Percentiles rank a stretch among this genome's conserved stretches.
phyloP scores from a whole-genome alignment of 2,329 filamentous ascomycete species.

The Tolypocladium inflatum region DNA sequence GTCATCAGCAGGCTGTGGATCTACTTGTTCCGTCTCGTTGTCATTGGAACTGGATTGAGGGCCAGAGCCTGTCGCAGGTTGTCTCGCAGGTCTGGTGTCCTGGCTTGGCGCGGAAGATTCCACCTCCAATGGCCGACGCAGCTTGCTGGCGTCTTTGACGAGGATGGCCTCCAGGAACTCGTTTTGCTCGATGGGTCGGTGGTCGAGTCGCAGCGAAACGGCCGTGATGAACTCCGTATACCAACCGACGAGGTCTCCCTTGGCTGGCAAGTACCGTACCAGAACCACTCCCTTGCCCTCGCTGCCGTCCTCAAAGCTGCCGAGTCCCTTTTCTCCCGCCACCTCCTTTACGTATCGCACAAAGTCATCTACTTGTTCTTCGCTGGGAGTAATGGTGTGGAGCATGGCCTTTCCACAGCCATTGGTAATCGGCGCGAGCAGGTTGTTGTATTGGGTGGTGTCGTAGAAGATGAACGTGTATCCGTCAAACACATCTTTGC shows the following conservation, averaged over 20 bases:
- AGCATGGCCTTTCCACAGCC: conserved; percentile 76
- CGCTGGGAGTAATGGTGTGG: conserved; percentile 47
- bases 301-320: conserved; percentile 52
- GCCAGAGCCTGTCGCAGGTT: conserved; percentile 2
- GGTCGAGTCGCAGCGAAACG: conserved; percentile 64
- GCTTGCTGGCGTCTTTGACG: conserved; percentile 61
- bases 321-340: conserved; percentile 64
- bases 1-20: conserved; percentile 6
- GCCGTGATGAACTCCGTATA: conserved; percentile 57
- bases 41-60: conserved; percentile 2
- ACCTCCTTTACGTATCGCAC: conserved; percentile 66
- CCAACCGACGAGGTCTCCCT: conserved; percentile 51
- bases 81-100: conserved; percentile 1
- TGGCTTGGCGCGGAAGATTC: conserved; percentile 17
- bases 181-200: conserved; percentile 77
- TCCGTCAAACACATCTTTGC: conserved; percentile 69
- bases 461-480: conserved; percentile 88
- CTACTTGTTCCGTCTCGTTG: conserved; percentile 1
- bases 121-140: conserved; percentile 59
- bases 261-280: conserved; percentile 58
- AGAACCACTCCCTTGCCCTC: conserved; percentile 66
- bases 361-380: conserved; percentile 66
- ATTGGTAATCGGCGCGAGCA: conserved; percentile 65
- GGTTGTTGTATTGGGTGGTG: conserved; percentile 60
- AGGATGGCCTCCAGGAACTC: conserved; percentile 89